Base-by-base conservation (phyloP, 345 rosid species). In the Linum trigynum region DNA sequence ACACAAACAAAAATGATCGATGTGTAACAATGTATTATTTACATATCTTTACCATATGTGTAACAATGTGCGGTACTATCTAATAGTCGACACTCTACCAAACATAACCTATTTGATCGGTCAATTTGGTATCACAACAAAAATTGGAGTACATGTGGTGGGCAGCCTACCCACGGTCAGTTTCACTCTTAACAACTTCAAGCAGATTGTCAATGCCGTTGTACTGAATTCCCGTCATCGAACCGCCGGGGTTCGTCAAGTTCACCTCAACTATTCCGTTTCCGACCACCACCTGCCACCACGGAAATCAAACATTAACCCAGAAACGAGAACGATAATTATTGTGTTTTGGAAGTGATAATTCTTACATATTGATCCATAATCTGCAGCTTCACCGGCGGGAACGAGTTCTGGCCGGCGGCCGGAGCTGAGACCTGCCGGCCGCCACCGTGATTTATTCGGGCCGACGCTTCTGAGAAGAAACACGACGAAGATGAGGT, bases 341-440 rank as follows among this genome's bases (percentile, higher is more conserved):
- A 3, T 5, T 8, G 10, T 42, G 50, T 23, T 23, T 23, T 23
- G 50, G 50, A 14, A 56, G n/a, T 56, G 12, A 16, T 1, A 56
- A 11, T 11, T 56, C 66, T 77, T 82, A 87, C 90, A 82, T 83
- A 76, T 59, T 63, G 80, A 64, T 85, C 90, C 55, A 71, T 78
- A 65, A 85, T 72, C 77, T 80, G 76, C 76, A 87, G 69, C 14
- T 78, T 74, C 50, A 85, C 90, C 3, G 6, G 10, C 9, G 50
- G 10, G 9, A 11, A 43, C 50, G 50, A 11, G 6, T 43, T 11
- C 50, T 43, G 50, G 6, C 50, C 50, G 10, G 10, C 50, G 9
- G 9, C 50, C 50, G 10, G 9, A 7, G 9, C 50, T 4, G 5
- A 11, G 1, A 11, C 9, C 50, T 43, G 6, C 50, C 50, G 50